A percentile compares a stretch with the other conserved stretches of the same genome.
These are phyloP conservation scores for Capsicum baccatum DNA, from an alignment of 257 asterid species.

Conservation along the genomic window DNA sequence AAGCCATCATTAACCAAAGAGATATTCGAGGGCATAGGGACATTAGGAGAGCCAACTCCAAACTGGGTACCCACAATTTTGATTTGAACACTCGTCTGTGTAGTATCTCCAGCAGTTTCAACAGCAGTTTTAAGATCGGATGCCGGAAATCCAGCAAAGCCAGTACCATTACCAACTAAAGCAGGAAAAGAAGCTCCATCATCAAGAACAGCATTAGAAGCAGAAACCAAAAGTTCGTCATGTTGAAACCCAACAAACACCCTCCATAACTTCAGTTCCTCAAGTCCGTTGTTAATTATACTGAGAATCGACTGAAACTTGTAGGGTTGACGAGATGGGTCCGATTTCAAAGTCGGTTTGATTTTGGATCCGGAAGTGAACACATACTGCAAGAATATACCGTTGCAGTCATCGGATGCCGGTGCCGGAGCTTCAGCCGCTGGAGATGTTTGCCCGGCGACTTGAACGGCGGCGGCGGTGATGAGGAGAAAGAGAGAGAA, in stretches of 20 bases:
- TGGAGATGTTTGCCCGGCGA: conserved; percentile 35
- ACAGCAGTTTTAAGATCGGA: conserved; percentile 88
- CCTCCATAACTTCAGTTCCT: conserved; percentile 79
- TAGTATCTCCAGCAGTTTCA: conserved; percentile 89
- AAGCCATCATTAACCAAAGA: conserved; percentile 79
- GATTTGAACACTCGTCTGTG: conserved; percentile 72
- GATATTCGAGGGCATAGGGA: conserved; percentile 77
- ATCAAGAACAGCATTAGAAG: conserved; percentile 74
- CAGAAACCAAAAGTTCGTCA: conserved; percentile 78
- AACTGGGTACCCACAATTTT: conserved; percentile 79
- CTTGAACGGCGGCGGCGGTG: conserved; percentile 27
- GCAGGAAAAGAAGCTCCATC: conserved; percentile 79
- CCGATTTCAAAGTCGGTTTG: conserved; percentile 54
- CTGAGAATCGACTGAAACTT: conserved; percentile 68
- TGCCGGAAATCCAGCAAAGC: conserved; percentile 76
- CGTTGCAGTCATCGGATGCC: conserved; percentile 64
- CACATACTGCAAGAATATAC: conserved; percentile 61
- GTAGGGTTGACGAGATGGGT: conserved; percentile 59
- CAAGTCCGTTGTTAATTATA: conserved; percentile 70
- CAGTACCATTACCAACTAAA: conserved; percentile 73
- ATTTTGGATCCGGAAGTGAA: conserved; percentile 49
- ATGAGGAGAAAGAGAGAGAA: conserved; percentile 27
- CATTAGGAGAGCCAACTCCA: conserved; percentile 64
- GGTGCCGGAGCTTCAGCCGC: conserved; percentile 50
- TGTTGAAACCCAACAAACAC: conserved; percentile 83